Conservation (phyloP, 768 basidiomycete genomes). For the Suillus subaureus region DNA sequence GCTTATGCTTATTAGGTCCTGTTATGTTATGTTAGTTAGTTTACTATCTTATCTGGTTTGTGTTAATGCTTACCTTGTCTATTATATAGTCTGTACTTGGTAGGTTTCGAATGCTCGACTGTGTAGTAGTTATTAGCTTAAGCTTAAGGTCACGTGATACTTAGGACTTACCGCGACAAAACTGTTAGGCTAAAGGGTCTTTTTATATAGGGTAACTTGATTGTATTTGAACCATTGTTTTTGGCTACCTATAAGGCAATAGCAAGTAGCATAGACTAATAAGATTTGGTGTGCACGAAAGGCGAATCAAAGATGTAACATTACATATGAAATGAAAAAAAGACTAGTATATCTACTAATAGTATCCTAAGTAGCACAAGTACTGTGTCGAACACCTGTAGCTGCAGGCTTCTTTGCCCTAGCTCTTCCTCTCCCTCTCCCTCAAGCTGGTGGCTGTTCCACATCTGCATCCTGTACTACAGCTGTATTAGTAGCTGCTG, state of each 20-base stretch:
- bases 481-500: not conserved
- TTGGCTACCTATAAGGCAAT: slow-evolving; percentile 1
- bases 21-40: not conserved
- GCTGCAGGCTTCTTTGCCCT: not conserved
- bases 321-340: not conserved
- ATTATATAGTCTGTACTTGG: not conserved
- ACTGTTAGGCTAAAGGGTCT: not conserved
- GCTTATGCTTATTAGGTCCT: not conserved
- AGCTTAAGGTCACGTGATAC: not conserved
- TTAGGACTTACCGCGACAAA: not conserved
- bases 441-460: not conserved
- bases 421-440: not conserved
- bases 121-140: not conserved
- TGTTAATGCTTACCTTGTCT: not conserved
- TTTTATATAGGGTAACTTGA: not conserved
- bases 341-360: not conserved
- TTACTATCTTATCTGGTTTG: not conserved
- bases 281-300: not conserved
- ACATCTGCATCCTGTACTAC: not conserved
- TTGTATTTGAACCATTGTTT: not conserved
- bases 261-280: not conserved
- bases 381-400: not conserved
- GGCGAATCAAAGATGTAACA: not conserved
- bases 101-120: not conserved
- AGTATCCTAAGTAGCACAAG: not conserved